Conservation (phyloP, 192 early-diverging fungal species). For the Podila verticillata region DNA sequence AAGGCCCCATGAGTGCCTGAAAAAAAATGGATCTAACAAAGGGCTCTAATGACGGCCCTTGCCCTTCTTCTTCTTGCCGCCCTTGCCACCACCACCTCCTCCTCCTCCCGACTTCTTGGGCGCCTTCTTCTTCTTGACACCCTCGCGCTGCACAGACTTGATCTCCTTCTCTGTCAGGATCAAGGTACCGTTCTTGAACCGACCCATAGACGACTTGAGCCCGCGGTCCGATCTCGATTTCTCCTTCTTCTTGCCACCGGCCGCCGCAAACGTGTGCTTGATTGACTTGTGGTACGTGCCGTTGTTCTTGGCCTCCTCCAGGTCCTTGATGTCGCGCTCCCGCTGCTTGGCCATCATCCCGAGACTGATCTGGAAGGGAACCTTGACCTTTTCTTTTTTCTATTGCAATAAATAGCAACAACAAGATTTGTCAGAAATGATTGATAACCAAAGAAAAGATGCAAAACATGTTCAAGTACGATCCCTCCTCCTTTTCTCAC, state of each 20-base stretch:
- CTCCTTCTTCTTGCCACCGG: slow-evolving; percentile 50
- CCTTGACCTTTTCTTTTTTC: slow-evolving; percentile 40
- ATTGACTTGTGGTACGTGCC: slow-evolving; percentile 48
- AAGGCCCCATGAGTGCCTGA: too few species aligned
- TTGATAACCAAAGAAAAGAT: not conserved
- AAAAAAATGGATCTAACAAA: too few species aligned
- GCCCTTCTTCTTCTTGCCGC: slow-evolving; percentile 47
- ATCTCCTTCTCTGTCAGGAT: slow-evolving; percentile 32
- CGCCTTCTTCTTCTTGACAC: slow-evolving; percentile 36
- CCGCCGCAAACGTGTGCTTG: slow-evolving; percentile 47
- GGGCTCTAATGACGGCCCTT: slow-evolving; percentile 30
- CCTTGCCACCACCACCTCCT: slow-evolving; percentile 9
- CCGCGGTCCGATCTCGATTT: slow-evolving; percentile 36
- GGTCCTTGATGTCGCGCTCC: slow-evolving; percentile 42
- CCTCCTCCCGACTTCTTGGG: slow-evolving; percentile 32
- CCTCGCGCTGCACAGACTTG: slow-evolving; percentile 44
- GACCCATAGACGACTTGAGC: slow-evolving; percentile 48
- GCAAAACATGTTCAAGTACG: not conserved
- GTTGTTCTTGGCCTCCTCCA: slow-evolving; percentile 53
- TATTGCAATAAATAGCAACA: not conserved
- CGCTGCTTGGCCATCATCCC: slow-evolving; percentile 50
- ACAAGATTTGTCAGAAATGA: not conserved
- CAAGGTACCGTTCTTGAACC: slow-evolving; percentile 47
- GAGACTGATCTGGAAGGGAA: slow-evolving; percentile 31
- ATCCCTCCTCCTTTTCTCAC: not conserved